These are phyloP conservation scores for Castanopsis chinensis DNA, from an alignment of 306 rosid genomes.

Conservation along the genomic window DNA sequence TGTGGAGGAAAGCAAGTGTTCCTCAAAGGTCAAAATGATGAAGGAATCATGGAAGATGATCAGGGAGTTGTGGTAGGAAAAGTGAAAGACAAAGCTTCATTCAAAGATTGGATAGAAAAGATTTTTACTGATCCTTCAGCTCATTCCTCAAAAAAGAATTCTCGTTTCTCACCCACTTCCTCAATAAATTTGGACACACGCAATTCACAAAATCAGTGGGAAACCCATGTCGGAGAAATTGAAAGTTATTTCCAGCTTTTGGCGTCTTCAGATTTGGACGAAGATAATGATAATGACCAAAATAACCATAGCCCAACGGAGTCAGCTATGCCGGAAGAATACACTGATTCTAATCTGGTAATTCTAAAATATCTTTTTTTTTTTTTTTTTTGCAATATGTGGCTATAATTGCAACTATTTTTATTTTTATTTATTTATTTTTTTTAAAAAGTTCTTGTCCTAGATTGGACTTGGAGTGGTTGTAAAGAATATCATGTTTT, in stretches of 20 bases:
- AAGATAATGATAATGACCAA: conserved; percentile 29
- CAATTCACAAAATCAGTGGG: conserved; percentile 56
- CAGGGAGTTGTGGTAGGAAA: conserved; percentile 60
- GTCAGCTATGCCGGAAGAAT: conserved; percentile 42
- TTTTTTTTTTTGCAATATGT: conserved; percentile 23
- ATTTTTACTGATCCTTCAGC: conserved; percentile 49
- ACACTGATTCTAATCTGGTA: conserved; percentile 48
- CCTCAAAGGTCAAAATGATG: conserved; percentile 46
- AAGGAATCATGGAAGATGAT: conserved; percentile 75
- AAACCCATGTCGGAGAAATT: conserved; percentile 47
- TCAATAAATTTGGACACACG: conserved; percentile 8
- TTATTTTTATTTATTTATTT: background rate
- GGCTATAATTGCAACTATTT: conserved; percentile 22
- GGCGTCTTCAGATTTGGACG: conserved; percentile 41
- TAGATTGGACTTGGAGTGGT: conserved; percentile 21
- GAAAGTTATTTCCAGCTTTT: conserved; percentile 55
- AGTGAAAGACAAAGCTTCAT: conserved; percentile 48
- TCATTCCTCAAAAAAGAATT: conserved; percentile 26
- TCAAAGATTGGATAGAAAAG: conserved; percentile 72
- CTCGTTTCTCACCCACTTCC: conserved; percentile 9
- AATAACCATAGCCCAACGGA: conserved; percentile 45
- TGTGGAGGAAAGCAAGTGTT: conserved; percentile 77
- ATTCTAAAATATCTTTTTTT: background rate
- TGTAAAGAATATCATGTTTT: conserved; percentile 14
- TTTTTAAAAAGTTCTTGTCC: background rate